Base-by-base conservation (phyloP, 169 alveolate species). In the Plasmodium sp. region DNA sequence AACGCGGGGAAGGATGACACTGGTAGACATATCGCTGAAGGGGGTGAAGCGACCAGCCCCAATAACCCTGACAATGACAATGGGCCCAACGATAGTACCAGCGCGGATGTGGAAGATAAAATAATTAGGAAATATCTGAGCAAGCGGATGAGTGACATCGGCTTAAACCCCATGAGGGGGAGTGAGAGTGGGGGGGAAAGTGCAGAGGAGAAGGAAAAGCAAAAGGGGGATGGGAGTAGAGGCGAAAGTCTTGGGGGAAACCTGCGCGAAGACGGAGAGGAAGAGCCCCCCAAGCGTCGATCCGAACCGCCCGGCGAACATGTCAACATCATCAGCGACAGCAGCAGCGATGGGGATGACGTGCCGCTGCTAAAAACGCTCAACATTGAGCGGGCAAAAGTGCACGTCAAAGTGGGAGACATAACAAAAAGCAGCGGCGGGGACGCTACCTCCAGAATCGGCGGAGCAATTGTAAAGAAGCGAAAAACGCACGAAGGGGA, bases 51-150 rank as follows among this genome's bases (percentile, higher is more conserved):
- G 10, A 62, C 75, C 3, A 62, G 10, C 18, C 10, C 36, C 75
- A 62, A n/a, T 27, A 62, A 18, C 14, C 10, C 43, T 22, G n/a
- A 22, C 7, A 67, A 6, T 67, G 7, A 67, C 6, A 67, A 67
- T 67, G 77, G 3, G 14, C 16, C 77, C 33, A 18, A 67, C 3
- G 77, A 67, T 18, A 31, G 33, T 31, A 67, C 39, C 77, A 27
- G 27, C 3, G 84, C 14, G 1, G 39, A 41, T 7, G 41, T 45
- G 16, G 85, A 85, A 34, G 84, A 85, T 51, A 85, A 74, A 74
- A 85, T 85, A 74, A 74, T 85, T 51, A 85, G 54, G 67, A 85
- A 73, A 27, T 85, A 85, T 54, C 43, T 85, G 81, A 85, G 84
- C 43, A 72, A 85, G 33, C 93, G 79, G 58, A 75, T 75, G 67